Evolutionary conservation across 768 basidiomycete species (phyloP), one percentile per base, ranked within the genome.

Genomic region (Mrakia hoshinonis): DNA sequence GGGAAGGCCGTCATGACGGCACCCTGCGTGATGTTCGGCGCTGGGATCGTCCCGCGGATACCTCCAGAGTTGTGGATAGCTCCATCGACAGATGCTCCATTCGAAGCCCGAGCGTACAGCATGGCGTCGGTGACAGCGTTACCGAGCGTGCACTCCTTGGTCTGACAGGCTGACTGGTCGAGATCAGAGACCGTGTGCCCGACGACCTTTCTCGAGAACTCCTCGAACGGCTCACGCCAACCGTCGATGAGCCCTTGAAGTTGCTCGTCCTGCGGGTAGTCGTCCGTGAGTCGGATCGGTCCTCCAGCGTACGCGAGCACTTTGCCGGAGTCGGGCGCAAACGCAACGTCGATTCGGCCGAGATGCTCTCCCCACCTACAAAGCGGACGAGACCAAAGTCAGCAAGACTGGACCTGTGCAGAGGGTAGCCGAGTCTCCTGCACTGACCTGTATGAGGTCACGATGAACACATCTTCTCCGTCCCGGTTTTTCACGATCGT

Each of bases 401-500:
- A 22, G 64, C 9, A 20, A 31, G 47, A 66, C 4, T 9, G 39
- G 9, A 49, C 0, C 1, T 65, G n/a, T n/a, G n/a, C n/a, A n/a
- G n/a, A n/a, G n/a, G n/a, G n/a, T n/a, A n/a, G n/a, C n/a, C n/a
- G n/a, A n/a, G n/a, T n/a, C n/a, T n/a, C n/a, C n/a, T n/a, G n/a
- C 4, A 66, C 47, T 29, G 13, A 70, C 69, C 69, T 29, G 73
- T 79, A 83, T 67, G 82, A 79, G 0, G 82, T 83, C 66, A 83
- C 81, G n/a, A 84, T 79, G 71, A 81, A 82, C 22, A 84, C 82
- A 55, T 83, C 82, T 24, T 84, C 82, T 11, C 82, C 82, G 61
- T 81, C 80, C 24, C 79, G 75, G 75, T 83, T 84, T 49, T 76
- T 78, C 60, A 75, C 79, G 39, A 83, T 81, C 7, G 83, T 84